Conservation (phyloP, 2,329 filamentous ascomycete genomes). For the Sclerotinia borealis region DNA sequence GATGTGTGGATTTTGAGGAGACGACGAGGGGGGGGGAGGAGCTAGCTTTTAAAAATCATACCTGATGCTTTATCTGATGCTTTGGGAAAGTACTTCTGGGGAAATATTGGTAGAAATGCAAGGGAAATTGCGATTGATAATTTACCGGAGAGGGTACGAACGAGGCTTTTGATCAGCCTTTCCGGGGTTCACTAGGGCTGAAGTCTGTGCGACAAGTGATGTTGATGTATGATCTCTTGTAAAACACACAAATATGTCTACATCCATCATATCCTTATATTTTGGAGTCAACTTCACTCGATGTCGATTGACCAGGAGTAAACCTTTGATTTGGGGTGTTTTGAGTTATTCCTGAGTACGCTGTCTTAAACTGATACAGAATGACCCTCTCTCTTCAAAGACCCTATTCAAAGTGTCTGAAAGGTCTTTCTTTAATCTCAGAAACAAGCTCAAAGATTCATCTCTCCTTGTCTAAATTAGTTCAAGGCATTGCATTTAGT, state of each 20-base stretch:
- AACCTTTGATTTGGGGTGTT: background rate
- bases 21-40: background rate
- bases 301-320: background rate
- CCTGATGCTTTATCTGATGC: background rate
- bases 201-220: slow-evolving; percentile 1
- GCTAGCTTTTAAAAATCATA: background rate
- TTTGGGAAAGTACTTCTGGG: background rate
- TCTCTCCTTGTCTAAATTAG: background rate
- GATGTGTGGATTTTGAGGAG: background rate
- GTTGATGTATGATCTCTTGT: background rate
- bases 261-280: background rate
- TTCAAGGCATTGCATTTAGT: background rate
- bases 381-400: background rate
- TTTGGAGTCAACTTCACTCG: no score
- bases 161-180: slow-evolving; percentile 10
- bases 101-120: background rate
- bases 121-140: slow-evolving; percentile 7
- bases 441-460: no score
- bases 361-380: background rate
- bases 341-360: background rate
- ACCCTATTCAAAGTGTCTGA: background rate
- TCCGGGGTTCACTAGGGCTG: background rate
- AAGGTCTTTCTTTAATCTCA: background rate
- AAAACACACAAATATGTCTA: background rate
- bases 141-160: background rate